Evolutionary conservation across 495 filamentous ascomycete genomes (phyloP).

Genomic region (Penicillium turbatum): DNA sequence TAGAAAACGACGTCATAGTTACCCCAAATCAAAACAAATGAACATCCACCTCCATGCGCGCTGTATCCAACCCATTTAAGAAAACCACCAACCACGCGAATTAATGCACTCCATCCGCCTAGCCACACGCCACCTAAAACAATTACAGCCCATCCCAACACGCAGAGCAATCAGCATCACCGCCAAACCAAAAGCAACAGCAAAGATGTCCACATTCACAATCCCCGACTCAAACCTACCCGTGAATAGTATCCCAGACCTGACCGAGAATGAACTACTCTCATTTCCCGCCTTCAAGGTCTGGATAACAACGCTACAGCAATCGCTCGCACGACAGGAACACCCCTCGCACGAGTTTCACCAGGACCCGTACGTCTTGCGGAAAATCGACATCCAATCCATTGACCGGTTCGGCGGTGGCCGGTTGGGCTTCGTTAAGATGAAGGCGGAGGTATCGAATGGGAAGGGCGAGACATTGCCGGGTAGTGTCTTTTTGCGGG

Average conservation of each 20-base stretch:
- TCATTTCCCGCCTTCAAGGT: conserved; percentile 66
- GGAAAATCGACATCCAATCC: conserved; percentile 65
- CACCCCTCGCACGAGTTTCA: conserved; percentile 65
- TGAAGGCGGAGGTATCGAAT: conserved; percentile 64
- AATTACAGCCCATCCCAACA: not conserved
- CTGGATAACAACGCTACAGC: conserved; percentile 67
- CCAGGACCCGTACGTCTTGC: conserved; percentile 62
- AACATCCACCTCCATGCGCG: not conserved
- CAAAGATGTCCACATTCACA: conserved; percentile 21
- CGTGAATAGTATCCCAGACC: conserved; percentile 53
- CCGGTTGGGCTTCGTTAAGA: conserved; percentile 74
- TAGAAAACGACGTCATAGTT: no score
- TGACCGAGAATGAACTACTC: conserved; percentile 61
- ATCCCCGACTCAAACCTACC: conserved; percentile 28
- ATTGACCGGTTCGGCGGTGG: conserved; percentile 64
- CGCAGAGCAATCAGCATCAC: not conserved
- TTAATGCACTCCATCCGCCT: conserved; percentile 12
- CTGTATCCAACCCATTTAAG: no score
- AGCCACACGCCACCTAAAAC: conserved; percentile 6
- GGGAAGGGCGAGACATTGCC: conserved; percentile 60
- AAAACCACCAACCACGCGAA: no score
- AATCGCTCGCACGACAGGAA: conserved; percentile 60
- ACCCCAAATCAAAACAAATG: not conserved
- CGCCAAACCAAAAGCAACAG: not conserved
- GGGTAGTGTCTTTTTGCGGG: conserved; percentile 74